These are phyloP conservation scores for Crotalaria pallida DNA, from an alignment of 306 rosid genomes.

Conservation along the genomic window DNA sequence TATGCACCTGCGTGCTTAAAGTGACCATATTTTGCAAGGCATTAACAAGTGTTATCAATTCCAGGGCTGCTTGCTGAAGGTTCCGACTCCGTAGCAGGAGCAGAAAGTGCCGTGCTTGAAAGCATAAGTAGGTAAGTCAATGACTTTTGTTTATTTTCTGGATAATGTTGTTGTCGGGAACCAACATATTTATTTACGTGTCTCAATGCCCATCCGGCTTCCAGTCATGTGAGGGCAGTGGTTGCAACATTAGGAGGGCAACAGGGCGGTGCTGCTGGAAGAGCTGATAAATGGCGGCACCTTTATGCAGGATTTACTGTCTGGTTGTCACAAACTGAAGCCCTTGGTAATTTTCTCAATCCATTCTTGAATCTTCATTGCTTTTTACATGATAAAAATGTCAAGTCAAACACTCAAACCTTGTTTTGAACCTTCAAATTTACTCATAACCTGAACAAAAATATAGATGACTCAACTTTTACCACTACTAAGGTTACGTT, in stretches of 20 bases:
- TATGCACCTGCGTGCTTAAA: slow-evolving; percentile 1
- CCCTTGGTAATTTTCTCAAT: slow-evolving; percentile 43
- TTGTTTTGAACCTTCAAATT: slow-evolving; percentile 21
- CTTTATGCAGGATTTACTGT: slow-evolving; percentile 83
- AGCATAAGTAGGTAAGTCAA: slow-evolving; percentile 78
- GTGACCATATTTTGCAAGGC: slow-evolving; percentile 29
- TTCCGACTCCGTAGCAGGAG: slow-evolving; percentile 62
- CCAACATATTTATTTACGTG: not conserved
- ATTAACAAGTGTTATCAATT: slow-evolving; percentile 43
- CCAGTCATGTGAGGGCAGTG: slow-evolving; percentile 74
- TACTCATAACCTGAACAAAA: not conserved
- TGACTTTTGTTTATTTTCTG: not conserved
- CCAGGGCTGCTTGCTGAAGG: slow-evolving; percentile 84
- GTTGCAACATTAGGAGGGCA: slow-evolving; percentile 75
- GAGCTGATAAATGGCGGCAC: slow-evolving; percentile 69
- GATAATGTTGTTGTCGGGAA: not conserved
- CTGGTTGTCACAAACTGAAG: slow-evolving; percentile 87
- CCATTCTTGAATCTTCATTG: not conserved
- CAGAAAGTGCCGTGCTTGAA: slow-evolving; percentile 71
- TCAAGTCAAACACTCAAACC: not conserved
- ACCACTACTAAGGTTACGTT: not conserved
- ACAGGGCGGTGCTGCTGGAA: slow-evolving; percentile 68
- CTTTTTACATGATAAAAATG: not conserved
- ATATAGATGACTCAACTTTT: not conserved
- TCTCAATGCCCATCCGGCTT: slow-evolving; percentile 36